These are phyloP conservation scores for Botryotinia calthae DNA, from an alignment of 2,329 filamentous ascomycete species.

Conservation along the genomic window DNA sequence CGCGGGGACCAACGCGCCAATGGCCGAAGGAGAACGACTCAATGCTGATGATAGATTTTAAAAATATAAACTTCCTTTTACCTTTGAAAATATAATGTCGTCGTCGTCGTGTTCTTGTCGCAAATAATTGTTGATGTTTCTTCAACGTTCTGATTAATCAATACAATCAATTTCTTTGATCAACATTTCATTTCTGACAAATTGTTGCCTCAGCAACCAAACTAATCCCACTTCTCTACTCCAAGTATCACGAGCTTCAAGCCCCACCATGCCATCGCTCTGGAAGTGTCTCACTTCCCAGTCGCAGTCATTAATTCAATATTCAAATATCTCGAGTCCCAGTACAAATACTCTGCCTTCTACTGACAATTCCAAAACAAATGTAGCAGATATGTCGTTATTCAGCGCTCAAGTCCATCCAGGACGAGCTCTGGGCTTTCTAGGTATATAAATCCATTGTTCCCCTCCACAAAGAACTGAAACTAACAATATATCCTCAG, in stretches of 20 bases:
- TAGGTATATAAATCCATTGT: constrained; percentile 40
- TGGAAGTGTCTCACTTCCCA: constrained; percentile 8
- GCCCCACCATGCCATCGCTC: constrained; percentile 18
- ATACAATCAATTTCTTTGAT: neutral
- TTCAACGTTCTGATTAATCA: neutral
- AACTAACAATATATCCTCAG: constrained; percentile 46
- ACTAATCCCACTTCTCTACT: constrained; percentile 4
- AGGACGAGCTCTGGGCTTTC: constrained; percentile 53
- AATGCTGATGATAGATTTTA: neutral
- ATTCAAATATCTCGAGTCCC: neutral
- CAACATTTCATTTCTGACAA: constrained; percentile 3
- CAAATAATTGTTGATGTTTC: constrained; percentile 5
- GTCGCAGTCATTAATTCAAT: neutral
- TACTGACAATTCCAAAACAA: constrained; percentile 18
- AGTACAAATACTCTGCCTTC: neutral
- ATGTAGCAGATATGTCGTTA: constrained; percentile 43
- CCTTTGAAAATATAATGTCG: neutral
- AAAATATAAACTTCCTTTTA: neutral
- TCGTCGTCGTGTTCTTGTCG: neutral
- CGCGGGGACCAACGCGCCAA: neutral
- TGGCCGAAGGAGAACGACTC: neutral
- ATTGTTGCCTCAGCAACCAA: constrained; percentile 5
- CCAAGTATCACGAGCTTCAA: constrained; percentile 11
- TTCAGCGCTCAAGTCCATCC: constrained; percentile 64
- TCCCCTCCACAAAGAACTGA: neutral